Base-by-base conservation (phyloP, 2,329 filamentous ascomycete species). In the Mycosphaerella sp. region DNA sequence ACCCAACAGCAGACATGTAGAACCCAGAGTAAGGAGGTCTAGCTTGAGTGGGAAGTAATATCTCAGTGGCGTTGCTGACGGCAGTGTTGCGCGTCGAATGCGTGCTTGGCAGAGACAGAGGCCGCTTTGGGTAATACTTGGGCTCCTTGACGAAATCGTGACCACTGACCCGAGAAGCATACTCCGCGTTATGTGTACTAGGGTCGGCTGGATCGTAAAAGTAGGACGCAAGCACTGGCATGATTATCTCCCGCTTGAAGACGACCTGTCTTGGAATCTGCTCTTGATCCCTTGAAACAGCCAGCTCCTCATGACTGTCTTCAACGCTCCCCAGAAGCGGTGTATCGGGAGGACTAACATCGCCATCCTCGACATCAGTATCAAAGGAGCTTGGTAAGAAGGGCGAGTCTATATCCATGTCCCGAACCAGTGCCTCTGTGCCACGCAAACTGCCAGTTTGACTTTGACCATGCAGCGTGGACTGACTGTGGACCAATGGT, bases 391-490 rank as follows among this genome's bases (percentile, higher is more conserved):
- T 63, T 8, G 68, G 72, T 14, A 50, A 35, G 6, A 67, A 63
- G 7, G 71, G 71, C 6, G 73, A 75, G 21, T 69, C 68, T 71
- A 77, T 75, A 52, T 75, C 71, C 54, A 77, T 59, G 14, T 75
- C 74, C 34, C 73, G 67, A 18, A 77, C 70, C 55, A 75, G 59
- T 4, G 73, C 73, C 50, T 76, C 74, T 2, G 74, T 69, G 6
- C 74, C 74, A 9, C 72, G 57, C n/a, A 77, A 65, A 59, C 73
- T 76, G 41, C 42, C 47, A 27, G 44, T 35, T 34, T 51, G 41
- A 27, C 43, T 44, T 14, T 27, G 18, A n/a, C 44, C 46, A 35
- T 32, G 36, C 18, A 49, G 27, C 16, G 45, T 37, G 13, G 25
- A 17, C 13, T 41, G 36, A 27, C 45, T 41, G 16, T 41, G 40